phyloP scores from a whole-genome alignment of 805 yeast species.

The Ogataea philodendri region DNA sequence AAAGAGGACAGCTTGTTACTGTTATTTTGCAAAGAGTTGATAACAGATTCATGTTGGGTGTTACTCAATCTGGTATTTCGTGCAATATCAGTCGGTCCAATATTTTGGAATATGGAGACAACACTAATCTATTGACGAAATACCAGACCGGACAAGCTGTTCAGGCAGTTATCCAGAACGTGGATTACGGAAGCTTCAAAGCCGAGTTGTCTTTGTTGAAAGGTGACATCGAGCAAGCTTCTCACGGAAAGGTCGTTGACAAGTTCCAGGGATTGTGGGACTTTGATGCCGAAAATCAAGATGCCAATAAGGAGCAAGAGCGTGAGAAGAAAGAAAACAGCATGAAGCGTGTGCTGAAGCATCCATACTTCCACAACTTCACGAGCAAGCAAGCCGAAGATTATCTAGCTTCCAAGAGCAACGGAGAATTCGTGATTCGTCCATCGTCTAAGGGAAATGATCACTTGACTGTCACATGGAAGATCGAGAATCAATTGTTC shows the following conservation, averaged over 20 bases:
- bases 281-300: conserved; percentile 66
- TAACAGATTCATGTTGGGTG: conserved; percentile 36
- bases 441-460: conserved; percentile 90
- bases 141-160: conserved; percentile 74
- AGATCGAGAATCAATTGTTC: conserved; percentile 83
- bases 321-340: conserved; percentile 66
- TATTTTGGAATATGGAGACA: conserved; percentile 46
- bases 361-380: conserved; percentile 84
- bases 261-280: conserved; percentile 78
- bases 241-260: conserved; percentile 38
- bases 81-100: conserved; percentile 34
- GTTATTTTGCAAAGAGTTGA: conserved; percentile 68
- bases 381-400: conserved; percentile 89
- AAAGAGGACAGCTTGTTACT: conserved; percentile 69
- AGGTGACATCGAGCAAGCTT: conserved; percentile 58
- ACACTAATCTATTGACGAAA: conserved; percentile 38
- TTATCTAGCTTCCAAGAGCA: conserved; percentile 78
- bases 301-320: conserved; percentile 53
- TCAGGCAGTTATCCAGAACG: conserved; percentile 71
- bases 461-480: conserved; percentile 94
- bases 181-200: conserved; percentile 71
- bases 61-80: conserved; percentile 55
- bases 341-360: conserved; percentile 78
- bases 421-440: conserved; percentile 91
- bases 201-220: conserved; percentile 73